Evolutionary conservation across 2,329 filamentous ascomycete genomes (phyloP).

Genomic region (Paracamarosporium sp.): DNA sequence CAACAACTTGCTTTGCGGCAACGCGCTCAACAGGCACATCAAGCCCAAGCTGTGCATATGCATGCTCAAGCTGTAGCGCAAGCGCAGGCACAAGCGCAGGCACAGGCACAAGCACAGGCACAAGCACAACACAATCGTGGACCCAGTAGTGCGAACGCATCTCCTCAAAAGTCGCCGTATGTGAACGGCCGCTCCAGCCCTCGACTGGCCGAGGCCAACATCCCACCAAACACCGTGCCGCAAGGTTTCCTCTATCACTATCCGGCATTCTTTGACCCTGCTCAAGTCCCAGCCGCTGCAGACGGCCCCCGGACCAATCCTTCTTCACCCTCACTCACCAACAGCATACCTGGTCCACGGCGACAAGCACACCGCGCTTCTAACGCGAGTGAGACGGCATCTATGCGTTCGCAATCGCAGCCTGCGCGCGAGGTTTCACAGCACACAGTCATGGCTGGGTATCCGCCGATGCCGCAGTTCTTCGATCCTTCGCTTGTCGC

Average conservation of each 20-base stretch:
- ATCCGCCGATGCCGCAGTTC: constrained; percentile 43
- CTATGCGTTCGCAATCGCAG: constrained; percentile 58
- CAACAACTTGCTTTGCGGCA: constrained; percentile 46
- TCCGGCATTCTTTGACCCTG: constrained; percentile 50
- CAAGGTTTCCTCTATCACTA: constrained; percentile 56
- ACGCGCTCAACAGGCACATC: constrained; percentile 48
- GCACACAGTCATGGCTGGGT: constrained; percentile 48
- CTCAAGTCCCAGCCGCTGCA: constrained; percentile 45
- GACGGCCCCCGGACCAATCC: constrained; percentile 57
- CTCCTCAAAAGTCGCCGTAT: constrained; percentile 49
- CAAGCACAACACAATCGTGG: constrained; percentile 34
- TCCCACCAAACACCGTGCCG: constrained; percentile 39
- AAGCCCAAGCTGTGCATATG: constrained; percentile 43
- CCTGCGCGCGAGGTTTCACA: constrained; percentile 53
- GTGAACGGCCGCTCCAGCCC: constrained; percentile 42
- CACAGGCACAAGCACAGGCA: constrained; percentile 40
- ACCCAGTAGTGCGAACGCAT: constrained; percentile 45
- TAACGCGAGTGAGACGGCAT: constrained; percentile 51
- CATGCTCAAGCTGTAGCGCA: constrained; percentile 46
- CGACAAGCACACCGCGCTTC: constrained; percentile 52
- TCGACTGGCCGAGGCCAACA: constrained; percentile 34
- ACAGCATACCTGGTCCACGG: constrained; percentile 52
- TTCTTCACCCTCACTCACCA: constrained; percentile 55
- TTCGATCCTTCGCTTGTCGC: constrained; percentile 37
- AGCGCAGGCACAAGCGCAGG: constrained; percentile 43